These are phyloP conservation scores for Blastomyces emzantsi DNA, from an alignment of 2,329 filamentous ascomycete genomes.

Conservation along the genomic window DNA sequence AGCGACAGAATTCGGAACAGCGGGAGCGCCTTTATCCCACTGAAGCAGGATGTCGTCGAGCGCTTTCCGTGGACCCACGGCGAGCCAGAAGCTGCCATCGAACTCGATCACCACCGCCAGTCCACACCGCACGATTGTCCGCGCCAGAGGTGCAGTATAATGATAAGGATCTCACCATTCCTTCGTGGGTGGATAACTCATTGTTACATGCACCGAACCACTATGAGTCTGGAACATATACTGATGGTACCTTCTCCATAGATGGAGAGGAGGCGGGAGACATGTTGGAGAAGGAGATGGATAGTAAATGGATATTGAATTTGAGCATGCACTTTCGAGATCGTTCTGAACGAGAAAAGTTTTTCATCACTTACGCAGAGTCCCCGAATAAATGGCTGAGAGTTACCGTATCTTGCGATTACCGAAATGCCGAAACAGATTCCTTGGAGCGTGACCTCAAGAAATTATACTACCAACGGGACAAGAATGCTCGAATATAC, in stretches of 20 bases:
- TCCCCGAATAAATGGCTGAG: slow-evolving; percentile 69
- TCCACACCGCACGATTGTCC: slow-evolving; percentile 31
- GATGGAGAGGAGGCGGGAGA: slow-evolving; percentile 24
- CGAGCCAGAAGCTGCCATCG: slow-evolving; percentile 37
- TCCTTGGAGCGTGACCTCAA: slow-evolving; percentile 81
- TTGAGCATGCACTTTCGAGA: slow-evolving; percentile 98
- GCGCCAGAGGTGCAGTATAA: slow-evolving; percentile 34
- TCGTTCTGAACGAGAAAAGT: slow-evolving; percentile 86
- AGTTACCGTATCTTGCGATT: slow-evolving; percentile 90
- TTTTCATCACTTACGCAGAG: slow-evolving; percentile 92
- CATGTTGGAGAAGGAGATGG: slow-evolving; percentile 66
- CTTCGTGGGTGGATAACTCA: slow-evolving; percentile 16
- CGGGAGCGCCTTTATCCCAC: slow-evolving; percentile 62
- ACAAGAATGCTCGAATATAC: slow-evolving; percentile 90
- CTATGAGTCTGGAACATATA: slow-evolving; percentile 8
- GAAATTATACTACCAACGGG: slow-evolving; percentile 69
- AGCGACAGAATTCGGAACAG: slow-evolving; percentile 57
- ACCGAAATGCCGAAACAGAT: slow-evolving; percentile 65
- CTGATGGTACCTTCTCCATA: slow-evolving; percentile 9
- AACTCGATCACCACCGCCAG: slow-evolving; percentile 34
- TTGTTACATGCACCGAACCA: background rate
- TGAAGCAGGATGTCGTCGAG: slow-evolving; percentile 55
- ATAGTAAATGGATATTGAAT: slow-evolving; percentile 89
- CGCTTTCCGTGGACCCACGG: slow-evolving; percentile 51
- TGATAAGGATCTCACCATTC: slow-evolving; percentile 21